Conservation (phyloP, 352 stramenopile genomes). For the Phytopythium helicoides region DNA sequence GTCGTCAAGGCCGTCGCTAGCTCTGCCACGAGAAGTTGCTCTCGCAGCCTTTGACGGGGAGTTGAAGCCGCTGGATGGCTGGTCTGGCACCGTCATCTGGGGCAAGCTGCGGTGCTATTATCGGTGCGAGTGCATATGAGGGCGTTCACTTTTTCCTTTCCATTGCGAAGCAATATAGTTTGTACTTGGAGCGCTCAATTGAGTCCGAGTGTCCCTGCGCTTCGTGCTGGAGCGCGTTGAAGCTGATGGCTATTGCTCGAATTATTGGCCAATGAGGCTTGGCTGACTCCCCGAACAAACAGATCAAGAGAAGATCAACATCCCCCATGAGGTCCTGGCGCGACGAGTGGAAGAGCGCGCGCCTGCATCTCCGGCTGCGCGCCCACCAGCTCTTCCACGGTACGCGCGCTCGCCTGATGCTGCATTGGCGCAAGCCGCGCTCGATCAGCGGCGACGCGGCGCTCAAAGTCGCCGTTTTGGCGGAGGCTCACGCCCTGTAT, state of each 20-base stretch:
- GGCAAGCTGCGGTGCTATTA: background rate
- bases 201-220: background rate
- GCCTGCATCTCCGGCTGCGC: conserved; percentile 49
- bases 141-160: background rate
- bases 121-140: conserved; percentile 3
- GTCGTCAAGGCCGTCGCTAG: background rate
- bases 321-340: conserved; percentile 52
- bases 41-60: background rate
- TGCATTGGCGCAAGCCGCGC: background rate
- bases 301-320: background rate
- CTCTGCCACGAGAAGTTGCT: background rate
- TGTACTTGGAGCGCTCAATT: background rate
- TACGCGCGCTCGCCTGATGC: conserved; percentile 15
- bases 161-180: background rate
- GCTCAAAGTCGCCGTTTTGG: too few species aligned
- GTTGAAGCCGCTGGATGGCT: conserved; percentile 3
- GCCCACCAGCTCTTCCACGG: conserved; percentile 62
- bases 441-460: background rate
- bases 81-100: background rate
- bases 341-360: conserved; percentile 66
- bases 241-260: background rate
- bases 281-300: background rate
- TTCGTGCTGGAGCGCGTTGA: background rate
- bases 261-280: background rate
- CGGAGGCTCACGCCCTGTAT: too few species aligned